Percentiles rank a stretch among this genome's conserved stretches.
phyloP scores from a whole-genome alignment of 1,284 basidiomycete species.

The Tilletia walkeri region DNA sequence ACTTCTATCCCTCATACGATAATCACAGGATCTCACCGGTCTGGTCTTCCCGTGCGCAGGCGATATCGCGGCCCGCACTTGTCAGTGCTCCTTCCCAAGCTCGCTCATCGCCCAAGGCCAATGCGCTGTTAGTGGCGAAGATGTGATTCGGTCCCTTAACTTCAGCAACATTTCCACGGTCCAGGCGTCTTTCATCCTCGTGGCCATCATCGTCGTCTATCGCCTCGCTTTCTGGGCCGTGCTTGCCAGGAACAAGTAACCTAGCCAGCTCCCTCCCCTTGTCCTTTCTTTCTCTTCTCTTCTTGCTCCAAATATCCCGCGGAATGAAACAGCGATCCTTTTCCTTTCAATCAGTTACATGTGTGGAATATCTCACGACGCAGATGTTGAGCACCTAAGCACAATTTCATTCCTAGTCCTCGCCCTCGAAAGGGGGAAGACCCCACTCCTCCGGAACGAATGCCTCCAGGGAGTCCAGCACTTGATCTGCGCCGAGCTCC shows the following conservation, averaged over 20 bases:
- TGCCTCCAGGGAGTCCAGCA: no score
- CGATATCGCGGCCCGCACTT: slow-evolving; percentile 40
- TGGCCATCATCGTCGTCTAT: slow-evolving; percentile 28
- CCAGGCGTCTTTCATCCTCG: slow-evolving; percentile 48
- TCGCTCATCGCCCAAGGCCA: slow-evolving; percentile 22
- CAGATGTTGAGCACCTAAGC: no score
- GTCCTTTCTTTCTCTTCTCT: no score
- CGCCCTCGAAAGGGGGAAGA: no score
- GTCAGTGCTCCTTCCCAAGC: slow-evolving; percentile 27
- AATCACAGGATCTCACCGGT: slow-evolving; percentile 59
- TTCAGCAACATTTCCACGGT: slow-evolving; percentile 37
- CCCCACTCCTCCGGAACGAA: no score
- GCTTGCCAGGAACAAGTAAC: slow-evolving; percentile 6
- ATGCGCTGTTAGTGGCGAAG: slow-evolving; percentile 28
- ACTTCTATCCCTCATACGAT: neutral
- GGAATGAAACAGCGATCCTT: no score
- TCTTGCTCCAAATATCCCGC: no score
- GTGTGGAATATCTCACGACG: no score
- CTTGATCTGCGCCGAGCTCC: no score
- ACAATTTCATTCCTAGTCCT: no score
- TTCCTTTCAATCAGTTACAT: no score
- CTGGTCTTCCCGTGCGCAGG: slow-evolving; percentile 59
- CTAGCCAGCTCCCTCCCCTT: no score
- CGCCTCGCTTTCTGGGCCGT: slow-evolving; percentile 2
- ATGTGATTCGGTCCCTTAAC: slow-evolving; percentile 36